Base-by-base conservation (phyloP, 768 basidiomycete genomes). In the Boletus vinaceobasis region DNA sequence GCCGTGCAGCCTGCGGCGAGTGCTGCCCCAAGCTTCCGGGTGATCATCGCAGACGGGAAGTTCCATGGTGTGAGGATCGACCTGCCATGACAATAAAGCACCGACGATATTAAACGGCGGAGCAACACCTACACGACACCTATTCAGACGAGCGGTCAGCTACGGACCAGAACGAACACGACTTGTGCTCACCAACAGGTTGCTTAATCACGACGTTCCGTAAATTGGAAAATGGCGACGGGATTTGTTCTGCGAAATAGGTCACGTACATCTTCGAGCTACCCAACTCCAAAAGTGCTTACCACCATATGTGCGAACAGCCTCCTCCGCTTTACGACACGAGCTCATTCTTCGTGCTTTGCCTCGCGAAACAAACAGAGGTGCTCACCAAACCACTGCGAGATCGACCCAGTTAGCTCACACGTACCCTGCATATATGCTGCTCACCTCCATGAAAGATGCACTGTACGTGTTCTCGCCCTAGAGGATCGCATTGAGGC, bases 1-100 rank as follows among this genome's bases (percentile, higher is more conserved):
- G 86, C 80, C 0, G 96, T 97, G 68, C 96, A 98, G n/a, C 97
- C 97, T 15, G 93, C 93, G 2, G 95, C 96, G 15, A 98, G 80
- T 23, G 91, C 93, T 29, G 92, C 84, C 27, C 84, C 91, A 15
- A 93, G 75, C 71, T 95, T 95, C n/a, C 93, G 86, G 1, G 89
- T 88, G 21, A 93, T 89, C 92, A 95, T 95, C 0, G 93, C 91
- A 26, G 89, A 92, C 2, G 95, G 95, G 75, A 97, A 98, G 72
- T 97, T 94, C 91, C 90, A 90, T 35, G 89, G 89, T 1, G 89
- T 90, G 39, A 91, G 60, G 59, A 92, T 89, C 7, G 87, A 86
- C 9, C 90, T 92, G 59, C 11, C 43, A 31, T 26, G 31, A 33
- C 61, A 29, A 60, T 62, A 13, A 56, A 53, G 43, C 8, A 42